Evolutionary conservation across 2,329 filamentous ascomycete species (phyloP).

Genomic region (Teratosphaeria zuluensis): DNA sequence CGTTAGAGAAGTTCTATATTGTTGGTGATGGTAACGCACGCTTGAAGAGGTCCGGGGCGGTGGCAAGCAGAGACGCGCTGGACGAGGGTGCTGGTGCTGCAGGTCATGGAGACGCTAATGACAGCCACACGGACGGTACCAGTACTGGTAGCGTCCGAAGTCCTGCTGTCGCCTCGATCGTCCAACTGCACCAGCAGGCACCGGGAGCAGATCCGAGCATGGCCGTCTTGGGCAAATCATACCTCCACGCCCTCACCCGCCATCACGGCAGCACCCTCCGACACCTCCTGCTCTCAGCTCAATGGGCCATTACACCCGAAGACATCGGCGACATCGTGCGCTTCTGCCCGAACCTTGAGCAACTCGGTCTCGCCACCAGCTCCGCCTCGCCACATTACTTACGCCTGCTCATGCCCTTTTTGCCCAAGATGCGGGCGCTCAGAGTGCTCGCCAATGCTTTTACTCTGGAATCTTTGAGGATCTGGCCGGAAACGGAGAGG

Average conservation of each 20-base stretch:
- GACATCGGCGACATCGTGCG: constrained; percentile 44
- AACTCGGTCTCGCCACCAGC: constrained; percentile 47
- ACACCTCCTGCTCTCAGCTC: constrained; percentile 47
- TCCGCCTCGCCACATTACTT: constrained; percentile 40
- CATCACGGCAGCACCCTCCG: constrained; percentile 43
- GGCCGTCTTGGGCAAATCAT: constrained; percentile 31
- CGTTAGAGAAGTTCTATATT: constrained; percentile 34
- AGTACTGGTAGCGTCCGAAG: constrained; percentile 15
- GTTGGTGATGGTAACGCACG: constrained; percentile 21
- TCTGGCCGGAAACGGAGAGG: constrained; percentile 15
- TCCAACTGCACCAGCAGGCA: constrained; percentile 18
- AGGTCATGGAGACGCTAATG: background rate
- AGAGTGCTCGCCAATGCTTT: constrained; percentile 29
- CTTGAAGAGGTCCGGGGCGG: background rate
- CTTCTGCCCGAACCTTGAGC: constrained; percentile 48
- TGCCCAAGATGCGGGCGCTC: constrained; percentile 32
- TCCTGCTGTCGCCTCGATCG: constrained; percentile 1
- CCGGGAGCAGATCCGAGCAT: background rate
- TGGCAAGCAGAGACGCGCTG: background rate
- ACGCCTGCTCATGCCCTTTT: constrained; percentile 24
- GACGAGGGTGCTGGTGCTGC: background rate
- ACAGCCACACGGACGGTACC: background rate
- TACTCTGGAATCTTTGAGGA: constrained; percentile 8
- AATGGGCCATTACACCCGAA: constrained; percentile 43
- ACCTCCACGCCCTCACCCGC: constrained; percentile 42